These are phyloP conservation scores for Begonia loranthoides DNA, from an alignment of 306 rosid genomes.

Conservation along the genomic window DNA sequence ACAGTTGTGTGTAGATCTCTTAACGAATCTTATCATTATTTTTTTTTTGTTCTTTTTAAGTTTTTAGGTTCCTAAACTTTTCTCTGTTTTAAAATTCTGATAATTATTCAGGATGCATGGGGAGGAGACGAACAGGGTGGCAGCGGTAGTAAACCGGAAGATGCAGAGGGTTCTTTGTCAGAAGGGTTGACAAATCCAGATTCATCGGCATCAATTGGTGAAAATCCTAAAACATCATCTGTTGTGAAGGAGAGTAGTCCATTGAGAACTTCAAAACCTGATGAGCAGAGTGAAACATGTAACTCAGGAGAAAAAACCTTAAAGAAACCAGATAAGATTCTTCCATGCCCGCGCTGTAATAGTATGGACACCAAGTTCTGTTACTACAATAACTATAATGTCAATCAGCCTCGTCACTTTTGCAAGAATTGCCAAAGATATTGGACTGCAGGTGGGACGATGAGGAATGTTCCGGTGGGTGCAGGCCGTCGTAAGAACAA, in stretches of 20 bases:
- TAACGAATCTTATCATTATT: too few relatives aligned
- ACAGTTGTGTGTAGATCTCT: too few relatives aligned
- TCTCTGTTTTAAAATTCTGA: neutral
- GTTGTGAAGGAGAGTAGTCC: slow-evolving; percentile 23
- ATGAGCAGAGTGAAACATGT: slow-evolving; percentile 29
- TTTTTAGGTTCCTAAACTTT: too few relatives aligned
- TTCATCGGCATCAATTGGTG: slow-evolving; percentile 11
- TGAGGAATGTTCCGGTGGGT: slow-evolving; percentile 49
- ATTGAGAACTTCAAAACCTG: slow-evolving; percentile 13
- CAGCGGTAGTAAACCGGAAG: slow-evolving; percentile 4
- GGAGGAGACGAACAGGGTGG: neutral
- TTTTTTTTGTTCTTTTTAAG: too few relatives aligned
- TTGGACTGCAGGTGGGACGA: slow-evolving; percentile 48
- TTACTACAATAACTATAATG: slow-evolving; percentile 43
- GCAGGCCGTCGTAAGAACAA: slow-evolving; percentile 52
- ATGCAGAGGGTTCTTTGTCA: slow-evolving; percentile 8
- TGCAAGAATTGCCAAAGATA: slow-evolving; percentile 48
- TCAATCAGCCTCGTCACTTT: slow-evolving; percentile 40
- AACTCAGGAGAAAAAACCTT: slow-evolving; percentile 31
- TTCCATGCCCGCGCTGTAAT: slow-evolving; percentile 42
- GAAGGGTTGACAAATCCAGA: slow-evolving; percentile 16
- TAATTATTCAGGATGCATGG: slow-evolving; percentile 15
- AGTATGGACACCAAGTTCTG: slow-evolving; percentile 53
- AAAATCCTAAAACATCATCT: slow-evolving; percentile 15
- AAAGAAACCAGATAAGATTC: slow-evolving; percentile 40